A percentile compares a stretch with the other conserved stretches of the same genome.
These are phyloP conservation scores for Prunus campanulata DNA, from an alignment of 306 rosid species.

Conservation along the genomic window DNA sequence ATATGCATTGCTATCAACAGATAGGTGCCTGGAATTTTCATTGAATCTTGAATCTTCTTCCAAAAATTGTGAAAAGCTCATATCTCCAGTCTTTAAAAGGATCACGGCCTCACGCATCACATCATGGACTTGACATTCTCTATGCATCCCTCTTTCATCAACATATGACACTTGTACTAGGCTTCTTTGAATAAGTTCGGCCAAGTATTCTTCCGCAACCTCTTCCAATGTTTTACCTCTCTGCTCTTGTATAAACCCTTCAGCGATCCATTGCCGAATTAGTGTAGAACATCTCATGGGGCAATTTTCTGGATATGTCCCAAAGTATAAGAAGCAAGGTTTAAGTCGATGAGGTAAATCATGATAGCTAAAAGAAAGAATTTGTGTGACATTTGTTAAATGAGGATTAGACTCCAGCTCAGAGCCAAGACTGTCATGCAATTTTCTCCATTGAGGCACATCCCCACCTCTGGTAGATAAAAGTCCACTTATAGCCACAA, in stretches of 20 bases:
- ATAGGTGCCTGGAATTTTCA: not conserved
- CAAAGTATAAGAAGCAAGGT: slow-evolving; percentile 20
- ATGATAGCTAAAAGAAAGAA: slow-evolving; percentile 9
- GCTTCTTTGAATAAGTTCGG: slow-evolving; percentile 3
- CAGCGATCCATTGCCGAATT: slow-evolving; percentile 21
- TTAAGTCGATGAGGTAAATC: slow-evolving; percentile 21
- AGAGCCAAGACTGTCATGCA: not conserved
- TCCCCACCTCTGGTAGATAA: not conserved
- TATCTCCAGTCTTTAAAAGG: not conserved
- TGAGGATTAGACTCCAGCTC: slow-evolving; percentile 13
- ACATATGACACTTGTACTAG: not conserved
- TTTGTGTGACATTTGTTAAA: not conserved
- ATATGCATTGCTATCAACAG: not conserved
- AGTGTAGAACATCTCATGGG: not conserved
- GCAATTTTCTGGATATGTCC: slow-evolving; percentile 10
- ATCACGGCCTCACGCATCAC: slow-evolving; percentile 2
- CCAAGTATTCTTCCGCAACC: slow-evolving; percentile 16
- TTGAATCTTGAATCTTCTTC: not conserved
- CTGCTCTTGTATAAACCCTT: slow-evolving; percentile 13
- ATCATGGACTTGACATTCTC: slow-evolving; percentile 16
- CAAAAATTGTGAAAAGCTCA: not conserved
- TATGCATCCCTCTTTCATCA: not conserved
- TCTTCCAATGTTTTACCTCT: slow-evolving; percentile 4
- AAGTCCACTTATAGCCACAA: slow-evolving; percentile 10
- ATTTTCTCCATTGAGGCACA: not conserved